Base-by-base conservation (phyloP, 305 asterid genomes). In the Fraxinus latifolia region DNA sequence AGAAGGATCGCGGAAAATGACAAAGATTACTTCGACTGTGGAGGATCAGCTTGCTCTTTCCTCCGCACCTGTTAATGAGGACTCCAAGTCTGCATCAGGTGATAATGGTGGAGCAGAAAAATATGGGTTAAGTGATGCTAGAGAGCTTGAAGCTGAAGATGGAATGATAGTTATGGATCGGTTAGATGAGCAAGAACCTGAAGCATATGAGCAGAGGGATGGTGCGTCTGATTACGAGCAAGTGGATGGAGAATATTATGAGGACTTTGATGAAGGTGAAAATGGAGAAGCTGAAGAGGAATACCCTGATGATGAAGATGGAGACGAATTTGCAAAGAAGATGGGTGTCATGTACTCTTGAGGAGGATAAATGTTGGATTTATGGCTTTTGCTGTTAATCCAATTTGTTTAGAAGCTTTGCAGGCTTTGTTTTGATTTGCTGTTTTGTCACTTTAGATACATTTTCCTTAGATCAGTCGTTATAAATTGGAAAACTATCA, bases 261-360 rank as follows among this genome's bases (percentile, higher is more conserved):
- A 83, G 55, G 91, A 83, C 76, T 23, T 90, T 62, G 91, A 90
- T 6, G 94, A 90, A 34, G 94, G 87, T 8, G 97, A 94, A 79
- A 92, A 90, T 86, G 90, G 84, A 76, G 93, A 90, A 19, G 87
- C 83, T 25, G 94, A 81, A 65, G 95, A 84, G n/a, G 95, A 91
- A 62, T 91, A 90, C 76, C 81, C 84, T 8, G 94, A 90, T 8
- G 95, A 91, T 1, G 95, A 91, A 14, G 94, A 89, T 0, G 96
- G 32, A 0, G 91, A 94, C 0, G 96, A 94, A 81, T 92, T 92
- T 81, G 96, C 96, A 1, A 93, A 94, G 89, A 93, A 93, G 94
- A 88, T 91, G 97, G 96, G 94, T 3, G 96, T 90, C 25, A 74
- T 91, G 87, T 90, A 87, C 87, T 88, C 93, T 55, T 68, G 82